Evolutionary conservation across 2,329 filamentous ascomycete genomes (phyloP).

Genomic region (Talaromyces albobiverticillius): DNA sequence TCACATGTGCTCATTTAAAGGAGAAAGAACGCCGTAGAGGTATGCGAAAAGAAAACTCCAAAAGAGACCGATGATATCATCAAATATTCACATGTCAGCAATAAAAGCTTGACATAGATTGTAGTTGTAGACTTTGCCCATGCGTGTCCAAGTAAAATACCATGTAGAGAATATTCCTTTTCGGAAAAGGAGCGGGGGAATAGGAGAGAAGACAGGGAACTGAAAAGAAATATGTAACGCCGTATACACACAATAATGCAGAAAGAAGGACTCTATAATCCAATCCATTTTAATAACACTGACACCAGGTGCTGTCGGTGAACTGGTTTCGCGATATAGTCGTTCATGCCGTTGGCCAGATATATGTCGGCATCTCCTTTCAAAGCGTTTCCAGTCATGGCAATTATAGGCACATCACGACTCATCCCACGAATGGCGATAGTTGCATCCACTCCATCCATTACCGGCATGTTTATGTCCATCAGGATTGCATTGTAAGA

Average conservation of each 20-base stretch:
- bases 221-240: neutral
- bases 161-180: no score
- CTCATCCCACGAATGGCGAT: conserved; percentile 39
- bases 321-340: conserved; percentile 56
- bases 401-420: conserved; percentile 49
- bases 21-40: neutral
- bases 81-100: neutral
- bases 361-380: conserved; percentile 56
- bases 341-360: conserved; percentile 54
- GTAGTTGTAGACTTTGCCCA: no score
- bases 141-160: no score
- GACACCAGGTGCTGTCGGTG: conserved; percentile 48
- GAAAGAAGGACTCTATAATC: conserved; percentile 19
- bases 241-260: neutral
- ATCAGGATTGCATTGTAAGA: conserved; percentile 46
- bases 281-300: conserved; percentile 41
- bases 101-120: no score
- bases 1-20: neutral
- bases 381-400: conserved; percentile 56
- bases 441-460: conserved; percentile 47
- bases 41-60: neutral
- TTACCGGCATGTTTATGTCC: conserved; percentile 49
- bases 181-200: no score
- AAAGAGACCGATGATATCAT: neutral
- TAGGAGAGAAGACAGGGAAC: no score